A percentile compares a stretch with the other conserved stretches of the same genome.
phyloP scores from a whole-genome alignment of 345 rosid species.

The Eucalyptus guilfoylei region DNA sequence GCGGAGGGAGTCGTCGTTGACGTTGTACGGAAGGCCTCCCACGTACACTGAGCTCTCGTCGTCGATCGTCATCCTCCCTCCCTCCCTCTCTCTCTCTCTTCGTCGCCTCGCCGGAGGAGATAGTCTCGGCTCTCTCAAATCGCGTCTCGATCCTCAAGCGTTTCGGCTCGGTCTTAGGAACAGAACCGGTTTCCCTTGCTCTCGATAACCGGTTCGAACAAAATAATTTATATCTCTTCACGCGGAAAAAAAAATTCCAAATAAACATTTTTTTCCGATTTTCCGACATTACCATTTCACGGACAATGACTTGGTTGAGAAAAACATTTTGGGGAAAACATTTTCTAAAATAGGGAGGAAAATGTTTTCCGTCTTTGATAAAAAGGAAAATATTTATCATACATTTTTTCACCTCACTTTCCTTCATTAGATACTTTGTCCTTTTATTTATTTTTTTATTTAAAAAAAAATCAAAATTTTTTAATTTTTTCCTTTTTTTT shows the following conservation, averaged over 20 bases:
- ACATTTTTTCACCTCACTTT: no score
- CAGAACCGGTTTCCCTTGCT: neutral
- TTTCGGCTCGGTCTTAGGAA: neutral
- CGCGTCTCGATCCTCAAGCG: neutral
- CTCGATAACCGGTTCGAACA: no score
- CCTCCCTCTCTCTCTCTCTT: neutral
- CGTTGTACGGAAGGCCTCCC: slow-evolving; percentile 73
- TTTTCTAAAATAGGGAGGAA: no score
- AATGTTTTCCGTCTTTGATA: no score
- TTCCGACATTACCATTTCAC: rapidly evolving
- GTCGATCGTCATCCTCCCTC: slow-evolving; percentile 60
- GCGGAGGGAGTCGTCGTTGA: slow-evolving; percentile 59
- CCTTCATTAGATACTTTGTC: no score
- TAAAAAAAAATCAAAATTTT: no score
- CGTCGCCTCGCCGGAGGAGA: neutral
- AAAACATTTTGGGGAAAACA: no score
- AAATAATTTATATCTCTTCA: no score
- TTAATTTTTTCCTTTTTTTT: rapidly evolving
- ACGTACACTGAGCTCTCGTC: slow-evolving; percentile 80
- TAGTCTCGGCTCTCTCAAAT: neutral
- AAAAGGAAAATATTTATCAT: no score
- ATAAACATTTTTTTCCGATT: no score
- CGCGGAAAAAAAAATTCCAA: no score
- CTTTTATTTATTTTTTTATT: no score
- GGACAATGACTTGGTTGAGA: rapidly evolving